Percentiles rank a stretch among this genome's conserved stretches.
phyloP scores from a whole-genome alignment of 768 basidiomycete species.

The Agaricus blazei region DNA sequence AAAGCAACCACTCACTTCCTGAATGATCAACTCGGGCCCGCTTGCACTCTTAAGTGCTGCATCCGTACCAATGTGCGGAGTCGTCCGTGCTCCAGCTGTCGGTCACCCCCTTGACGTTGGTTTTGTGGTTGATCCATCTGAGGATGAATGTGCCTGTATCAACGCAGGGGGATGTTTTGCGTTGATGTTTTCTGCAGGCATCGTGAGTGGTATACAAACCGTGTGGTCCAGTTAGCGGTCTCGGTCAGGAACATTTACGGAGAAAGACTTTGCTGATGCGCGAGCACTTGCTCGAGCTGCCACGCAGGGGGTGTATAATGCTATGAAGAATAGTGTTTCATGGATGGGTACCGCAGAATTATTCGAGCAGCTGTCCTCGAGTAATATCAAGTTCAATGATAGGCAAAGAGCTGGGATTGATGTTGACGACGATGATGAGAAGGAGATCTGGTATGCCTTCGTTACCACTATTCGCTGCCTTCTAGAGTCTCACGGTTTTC shows the following conservation, averaged over 20 bases:
- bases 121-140: constrained; percentile 50
- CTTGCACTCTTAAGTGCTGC: constrained; percentile 65
- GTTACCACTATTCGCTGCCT: too few relatives aligned
- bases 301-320: constrained; percentile 40
- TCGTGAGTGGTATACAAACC: constrained; percentile 13
- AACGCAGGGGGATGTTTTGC: constrained; percentile 62
- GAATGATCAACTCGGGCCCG: constrained; percentile 66
- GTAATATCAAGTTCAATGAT: too few relatives aligned
- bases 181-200: constrained; percentile 44
- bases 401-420: too few relatives aligned
- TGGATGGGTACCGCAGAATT: constrained; percentile 8
- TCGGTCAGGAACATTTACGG: constrained; percentile 27
- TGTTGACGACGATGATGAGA: too few relatives aligned
- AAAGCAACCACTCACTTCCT: constrained; percentile 47
- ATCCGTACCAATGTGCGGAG: constrained; percentile 69
- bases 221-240: constrained; percentile 59
- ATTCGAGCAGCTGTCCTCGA: neutral
- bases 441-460: too few relatives aligned
- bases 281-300: constrained; percentile 43
- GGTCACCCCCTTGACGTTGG: constrained; percentile 28
- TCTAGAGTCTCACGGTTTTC: too few relatives aligned
- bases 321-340: constrained; percentile 40
- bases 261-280: constrained; percentile 37
- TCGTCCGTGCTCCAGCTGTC: constrained; percentile 65
- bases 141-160: constrained; percentile 31